Conservation (phyloP, 257 asterid species). For the Solanum tarijense region DNA sequence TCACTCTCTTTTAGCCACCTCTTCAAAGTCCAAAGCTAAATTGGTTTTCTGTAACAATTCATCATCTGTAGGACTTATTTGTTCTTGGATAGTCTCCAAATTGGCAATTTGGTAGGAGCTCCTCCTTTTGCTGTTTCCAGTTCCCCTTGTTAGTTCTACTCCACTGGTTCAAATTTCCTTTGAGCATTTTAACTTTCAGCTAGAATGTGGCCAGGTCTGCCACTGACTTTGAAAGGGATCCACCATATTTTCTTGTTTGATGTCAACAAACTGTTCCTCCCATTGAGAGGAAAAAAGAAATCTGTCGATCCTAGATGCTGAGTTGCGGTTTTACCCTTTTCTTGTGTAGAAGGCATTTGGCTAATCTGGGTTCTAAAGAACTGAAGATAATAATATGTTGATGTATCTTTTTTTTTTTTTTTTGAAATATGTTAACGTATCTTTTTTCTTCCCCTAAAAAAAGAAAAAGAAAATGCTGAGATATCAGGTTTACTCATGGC, state of each 20-base stretch:
- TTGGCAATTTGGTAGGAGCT: not conserved
- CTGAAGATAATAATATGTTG: not conserved
- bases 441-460: not conserved
- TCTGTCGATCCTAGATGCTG: not conserved
- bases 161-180: not conserved
- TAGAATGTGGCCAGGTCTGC: not conserved
- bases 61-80: not conserved
- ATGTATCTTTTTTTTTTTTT: not conserved
- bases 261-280: not conserved
- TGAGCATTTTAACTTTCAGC: not conserved
- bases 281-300: not conserved
- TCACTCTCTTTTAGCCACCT: not conserved
- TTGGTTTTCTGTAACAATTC: not conserved
- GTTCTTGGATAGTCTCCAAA: not conserved
- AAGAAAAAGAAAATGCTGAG: not conserved
- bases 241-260: not conserved
- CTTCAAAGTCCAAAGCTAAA: not conserved
- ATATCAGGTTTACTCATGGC: conserved; percentile 14
- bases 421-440: not conserved
- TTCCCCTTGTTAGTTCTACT: not conserved
- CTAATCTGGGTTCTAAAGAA: not conserved
- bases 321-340: not conserved
- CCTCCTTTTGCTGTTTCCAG: not conserved
- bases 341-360: not conserved
- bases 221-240: not conserved